Evolutionary conservation across 176 grass and related monocot genomes (phyloP), one percentile per base, ranked within the genome.

Genomic region (Lolium perenne): DNA sequence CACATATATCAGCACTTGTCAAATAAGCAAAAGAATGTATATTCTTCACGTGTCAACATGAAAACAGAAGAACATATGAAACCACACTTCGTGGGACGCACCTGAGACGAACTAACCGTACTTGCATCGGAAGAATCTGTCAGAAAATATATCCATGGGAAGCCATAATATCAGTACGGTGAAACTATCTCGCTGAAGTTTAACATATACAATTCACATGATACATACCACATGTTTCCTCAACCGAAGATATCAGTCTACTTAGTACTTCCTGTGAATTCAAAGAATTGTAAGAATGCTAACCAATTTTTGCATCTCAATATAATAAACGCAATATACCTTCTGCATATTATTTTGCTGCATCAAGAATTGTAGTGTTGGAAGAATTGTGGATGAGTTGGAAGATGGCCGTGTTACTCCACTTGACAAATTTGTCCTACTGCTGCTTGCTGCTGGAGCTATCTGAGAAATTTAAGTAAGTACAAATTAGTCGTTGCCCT

Each of bases 331-430:
- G 21, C 40, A 76, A 47, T 17, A 85, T 66, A 99, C 94, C 94
- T 96, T 96, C 71, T 99, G 97, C 90, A 94, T 60, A 54, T 60
- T 68, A 92, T 95, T 99, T 93, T 99, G 97, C 83, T 96, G 92
- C 94, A 95, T 64, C 88, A 96, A 86, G 78, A 96, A 99, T 76
- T 93, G 90, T 60, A 99, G 86, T 49, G 88, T 82, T 53, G 94
- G 80, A 78, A 99, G 83, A 90, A 96, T 65, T 82, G 87, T 46
- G 15, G 82, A 61, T 66, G 66, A 35, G 62, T 87, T 82, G 23
- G 74, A 41, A 71, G 78, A 68, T 67, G 76, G 67, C 76, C 35
- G 68, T 75, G 76, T 81, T 83, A 84, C 65, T 72, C 88, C 89
- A 74, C 62, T 78, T 71, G 81, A 57, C 79, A 61, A 70, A 86